Percentiles rank a stretch among this genome's conserved stretches.
Evolutionary conservation across 257 asterid genomes (phyloP).

Genomic region (Catharanthus roseus): DNA sequence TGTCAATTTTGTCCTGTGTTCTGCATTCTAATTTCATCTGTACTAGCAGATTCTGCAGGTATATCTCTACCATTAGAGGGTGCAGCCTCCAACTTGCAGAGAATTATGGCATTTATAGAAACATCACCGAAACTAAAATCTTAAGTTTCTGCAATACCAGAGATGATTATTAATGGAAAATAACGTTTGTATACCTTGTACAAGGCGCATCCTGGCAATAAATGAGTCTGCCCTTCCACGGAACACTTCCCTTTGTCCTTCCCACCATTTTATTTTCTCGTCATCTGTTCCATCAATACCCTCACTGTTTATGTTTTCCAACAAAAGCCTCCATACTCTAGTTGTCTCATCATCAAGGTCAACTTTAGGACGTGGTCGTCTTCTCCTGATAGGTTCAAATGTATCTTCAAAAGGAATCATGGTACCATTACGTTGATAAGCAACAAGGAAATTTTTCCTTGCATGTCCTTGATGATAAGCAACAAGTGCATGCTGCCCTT

Average conservation of each 20-base stretch:
- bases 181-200: slow-evolving; percentile 35
- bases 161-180: slow-evolving; percentile 8
- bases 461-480: slow-evolving; percentile 27
- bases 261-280: slow-evolving; percentile 50
- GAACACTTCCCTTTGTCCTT: slow-evolving; percentile 43
- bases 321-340: slow-evolving; percentile 50
- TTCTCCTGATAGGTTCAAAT: slow-evolving; percentile 37
- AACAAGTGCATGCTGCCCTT: slow-evolving; percentile 30
- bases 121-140: not conserved
- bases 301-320: slow-evolving; percentile 46
- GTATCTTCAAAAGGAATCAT: slow-evolving; percentile 54
- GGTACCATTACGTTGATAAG: slow-evolving; percentile 59
- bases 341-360: slow-evolving; percentile 49
- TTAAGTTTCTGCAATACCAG: not conserved
- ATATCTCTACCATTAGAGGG: not conserved
- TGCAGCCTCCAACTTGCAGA: not conserved
- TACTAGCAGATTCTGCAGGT: not conserved
- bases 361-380: slow-evolving; percentile 58
- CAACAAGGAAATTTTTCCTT: slow-evolving; percentile 57
- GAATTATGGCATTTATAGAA: not conserved
- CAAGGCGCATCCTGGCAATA: slow-evolving; percentile 54
- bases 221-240: slow-evolving; percentile 50
- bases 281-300: slow-evolving; percentile 50
- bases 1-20: not conserved
- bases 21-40: not conserved